Percentiles rank a stretch among this genome's conserved stretches.
Conservation (phyloP, 1,139 yeast species). For the Yamadazyma epiphylla region DNA sequence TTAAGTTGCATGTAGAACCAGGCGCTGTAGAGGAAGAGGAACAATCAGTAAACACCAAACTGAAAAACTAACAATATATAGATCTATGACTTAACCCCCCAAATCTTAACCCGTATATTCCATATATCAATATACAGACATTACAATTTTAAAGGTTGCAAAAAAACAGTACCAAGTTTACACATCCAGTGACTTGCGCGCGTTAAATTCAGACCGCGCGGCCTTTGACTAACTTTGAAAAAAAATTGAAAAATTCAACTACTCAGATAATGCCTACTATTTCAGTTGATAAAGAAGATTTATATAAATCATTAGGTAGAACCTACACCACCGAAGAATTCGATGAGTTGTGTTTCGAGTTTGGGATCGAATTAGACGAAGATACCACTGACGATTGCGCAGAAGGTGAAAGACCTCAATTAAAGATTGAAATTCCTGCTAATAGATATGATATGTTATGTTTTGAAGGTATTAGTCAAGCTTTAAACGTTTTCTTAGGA, state of each 20-base stretch:
- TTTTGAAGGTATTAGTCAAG: constrained; percentile 96
- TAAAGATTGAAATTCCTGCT: constrained; percentile 96
- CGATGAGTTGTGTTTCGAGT: constrained; percentile 95
- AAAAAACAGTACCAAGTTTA: background rate
- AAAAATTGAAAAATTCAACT: constrained; percentile 4
- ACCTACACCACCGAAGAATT: constrained; percentile 86
- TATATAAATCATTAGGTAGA: constrained; percentile 77
- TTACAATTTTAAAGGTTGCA: background rate
- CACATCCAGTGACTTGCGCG: constrained; percentile 7
- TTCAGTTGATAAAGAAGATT: constrained; percentile 90
- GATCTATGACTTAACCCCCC: too few relatives aligned
- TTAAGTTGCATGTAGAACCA: background rate
- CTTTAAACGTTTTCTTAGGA: constrained; percentile 86
- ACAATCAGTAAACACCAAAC: too few relatives aligned
- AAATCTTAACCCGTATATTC: too few relatives aligned
- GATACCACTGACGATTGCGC: constrained; percentile 81
- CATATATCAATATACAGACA: background rate
- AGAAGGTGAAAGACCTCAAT: constrained; percentile 87
- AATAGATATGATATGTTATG: constrained; percentile 97
- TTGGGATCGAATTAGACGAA: constrained; percentile 96
- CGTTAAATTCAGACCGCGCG: constrained; percentile 3
- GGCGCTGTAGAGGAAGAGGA: too few relatives aligned
- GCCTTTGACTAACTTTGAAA: constrained; percentile 2
- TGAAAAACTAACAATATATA: too few relatives aligned
- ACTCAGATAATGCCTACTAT: constrained; percentile 79